Conservation (phyloP, 768 basidiomycete species). For the Dacryopinax primogenitus region DNA sequence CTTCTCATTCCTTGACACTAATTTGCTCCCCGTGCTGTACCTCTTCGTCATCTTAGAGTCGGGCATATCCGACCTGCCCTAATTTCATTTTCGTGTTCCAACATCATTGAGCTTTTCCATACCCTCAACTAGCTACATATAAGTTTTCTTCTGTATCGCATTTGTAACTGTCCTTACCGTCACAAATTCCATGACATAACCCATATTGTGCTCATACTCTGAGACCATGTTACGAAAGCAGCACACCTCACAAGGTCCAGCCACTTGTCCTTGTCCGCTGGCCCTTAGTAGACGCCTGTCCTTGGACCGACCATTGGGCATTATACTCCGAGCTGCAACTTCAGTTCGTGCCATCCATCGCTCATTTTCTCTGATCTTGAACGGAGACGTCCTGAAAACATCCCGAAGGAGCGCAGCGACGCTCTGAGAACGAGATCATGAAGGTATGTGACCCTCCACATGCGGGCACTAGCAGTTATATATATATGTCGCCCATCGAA, state of each 20-base stretch:
- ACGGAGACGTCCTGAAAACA: neutral
- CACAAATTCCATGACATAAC: neutral
- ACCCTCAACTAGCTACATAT: neutral
- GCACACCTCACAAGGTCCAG: constrained; percentile 8
- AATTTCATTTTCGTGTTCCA: neutral
- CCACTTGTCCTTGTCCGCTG: neutral
- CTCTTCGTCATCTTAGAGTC: no score
- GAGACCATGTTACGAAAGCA: neutral
- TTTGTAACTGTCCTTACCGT: neutral
- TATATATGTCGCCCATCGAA: no score
- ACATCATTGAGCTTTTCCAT: neutral
- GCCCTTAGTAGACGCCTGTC: constrained; percentile 7
- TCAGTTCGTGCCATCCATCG: neutral
- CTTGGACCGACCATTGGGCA: constrained; percentile 1
- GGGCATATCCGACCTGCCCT: no score
- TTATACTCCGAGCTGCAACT: neutral
- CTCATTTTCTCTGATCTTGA: neutral
- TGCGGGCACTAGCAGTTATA: no score
- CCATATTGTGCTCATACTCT: neutral
- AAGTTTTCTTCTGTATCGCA: neutral
- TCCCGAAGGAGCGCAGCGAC: neutral
- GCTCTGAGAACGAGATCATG: neutral
- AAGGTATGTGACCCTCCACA: neutral
- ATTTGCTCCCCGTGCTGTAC: no score
- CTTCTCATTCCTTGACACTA: no score